phyloP scores from a whole-genome alignment of 2,329 filamentous ascomycete genomes.

The Apiospora aurea region DNA sequence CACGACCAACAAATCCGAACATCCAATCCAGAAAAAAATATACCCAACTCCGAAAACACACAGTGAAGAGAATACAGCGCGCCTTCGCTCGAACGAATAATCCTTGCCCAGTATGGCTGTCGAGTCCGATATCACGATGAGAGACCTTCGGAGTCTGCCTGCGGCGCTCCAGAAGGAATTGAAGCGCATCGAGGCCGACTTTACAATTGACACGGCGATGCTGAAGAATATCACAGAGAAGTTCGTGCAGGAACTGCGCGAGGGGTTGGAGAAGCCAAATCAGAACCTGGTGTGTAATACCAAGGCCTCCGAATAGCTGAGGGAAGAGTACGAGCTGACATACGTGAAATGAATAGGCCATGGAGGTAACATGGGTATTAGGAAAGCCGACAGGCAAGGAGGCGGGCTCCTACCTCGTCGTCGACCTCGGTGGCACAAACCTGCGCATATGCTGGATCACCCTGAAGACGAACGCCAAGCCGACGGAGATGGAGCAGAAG shows the following conservation, averaged over 20 bases:
- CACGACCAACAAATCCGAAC: not conserved
- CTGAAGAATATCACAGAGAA: slow-evolving; percentile 74
- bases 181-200: slow-evolving; percentile 61
- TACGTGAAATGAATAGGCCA: not conserved
- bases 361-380: slow-evolving; percentile 26
- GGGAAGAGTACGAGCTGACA: not conserved
- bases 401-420: slow-evolving; percentile 72
- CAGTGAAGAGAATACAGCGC: not conserved
- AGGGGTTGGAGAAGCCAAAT: slow-evolving; percentile 27
- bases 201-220: slow-evolving; percentile 68
- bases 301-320: not conserved
- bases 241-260: slow-evolving; percentile 24
- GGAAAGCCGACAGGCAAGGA: slow-evolving; percentile 24
- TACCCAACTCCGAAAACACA: not conserved
- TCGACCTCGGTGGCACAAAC: slow-evolving; percentile 78
- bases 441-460: slow-evolving; percentile 74
- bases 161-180: slow-evolving; percentile 8
- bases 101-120: not conserved
- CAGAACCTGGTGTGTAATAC: slow-evolving; percentile 30
- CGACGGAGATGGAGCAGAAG: slow-evolving; percentile 72
- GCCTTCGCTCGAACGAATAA: not conserved
- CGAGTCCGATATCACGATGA: not conserved
- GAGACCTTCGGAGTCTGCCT: slow-evolving; percentile 1
- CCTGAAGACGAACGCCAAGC: slow-evolving; percentile 60
- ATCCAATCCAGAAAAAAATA: too few relatives aligned